Evolutionary conservation across 2,329 filamentous ascomycete genomes (phyloP).

Genomic region (Colletotrichum nymphaeae): DNA sequence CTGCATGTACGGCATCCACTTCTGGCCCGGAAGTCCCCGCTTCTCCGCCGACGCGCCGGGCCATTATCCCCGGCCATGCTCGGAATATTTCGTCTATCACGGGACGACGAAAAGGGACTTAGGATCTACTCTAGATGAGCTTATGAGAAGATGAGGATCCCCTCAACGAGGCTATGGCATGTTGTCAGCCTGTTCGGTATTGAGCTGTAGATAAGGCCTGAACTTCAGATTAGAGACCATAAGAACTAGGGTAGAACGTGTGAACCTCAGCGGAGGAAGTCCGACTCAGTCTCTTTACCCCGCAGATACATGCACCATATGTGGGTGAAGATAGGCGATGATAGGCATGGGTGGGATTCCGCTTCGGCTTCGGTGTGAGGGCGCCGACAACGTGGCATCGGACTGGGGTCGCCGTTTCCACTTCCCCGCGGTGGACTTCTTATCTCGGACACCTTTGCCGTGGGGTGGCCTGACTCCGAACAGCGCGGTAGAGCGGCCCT

Average conservation of each 20-base stretch:
- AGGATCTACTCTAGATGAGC: accelerated
- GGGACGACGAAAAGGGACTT: too few species aligned
- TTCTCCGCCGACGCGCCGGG: not conserved
- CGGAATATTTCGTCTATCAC: too few species aligned
- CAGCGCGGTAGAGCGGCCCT: not conserved
- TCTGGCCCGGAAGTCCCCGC: not conserved
- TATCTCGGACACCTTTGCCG: not conserved
- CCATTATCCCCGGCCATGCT: not conserved
- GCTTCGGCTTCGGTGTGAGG: not conserved
- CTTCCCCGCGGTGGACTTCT: not conserved
- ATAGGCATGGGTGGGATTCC: not conserved
- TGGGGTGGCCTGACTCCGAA: not conserved
- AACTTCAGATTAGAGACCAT: not conserved
- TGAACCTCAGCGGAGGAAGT: not conserved
- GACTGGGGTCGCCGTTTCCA: not conserved
- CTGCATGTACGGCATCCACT: not conserved
- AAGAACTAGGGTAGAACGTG: too few species aligned
- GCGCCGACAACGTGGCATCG: slow-evolving; percentile 1
- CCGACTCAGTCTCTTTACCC: not conserved
- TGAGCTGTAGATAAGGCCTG: not conserved
- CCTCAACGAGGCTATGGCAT: not conserved
- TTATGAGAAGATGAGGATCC: accelerated
- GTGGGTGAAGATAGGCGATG: not conserved
- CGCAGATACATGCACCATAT: not conserved
- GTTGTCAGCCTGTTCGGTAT: not conserved